Evolutionary conservation across 202 grass and related monocot genomes (phyloP).

Genomic region (Digitaria exilis): DNA sequence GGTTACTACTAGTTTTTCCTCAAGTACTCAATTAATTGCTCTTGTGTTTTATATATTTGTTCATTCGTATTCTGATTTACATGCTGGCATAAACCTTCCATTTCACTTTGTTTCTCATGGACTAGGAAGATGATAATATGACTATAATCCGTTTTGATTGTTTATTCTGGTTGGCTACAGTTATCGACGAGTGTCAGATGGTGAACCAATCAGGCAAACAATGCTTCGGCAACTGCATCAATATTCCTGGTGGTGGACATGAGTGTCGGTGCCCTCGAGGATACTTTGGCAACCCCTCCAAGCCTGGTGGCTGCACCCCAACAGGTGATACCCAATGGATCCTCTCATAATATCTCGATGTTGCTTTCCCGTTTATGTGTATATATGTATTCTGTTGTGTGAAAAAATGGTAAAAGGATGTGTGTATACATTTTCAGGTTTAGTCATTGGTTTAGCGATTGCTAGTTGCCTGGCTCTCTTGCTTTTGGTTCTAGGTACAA

Average conservation of each 20-base stretch:
- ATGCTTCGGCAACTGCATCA: neutral
- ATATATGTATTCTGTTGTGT: too few species aligned
- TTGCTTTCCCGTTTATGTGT: neutral
- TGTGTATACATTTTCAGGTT: neutral
- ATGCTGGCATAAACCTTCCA: too few species aligned
- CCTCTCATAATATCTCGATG: neutral
- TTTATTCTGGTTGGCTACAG: neutral
- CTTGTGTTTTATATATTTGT: too few species aligned
- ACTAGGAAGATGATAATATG: too few species aligned
- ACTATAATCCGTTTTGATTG: too few species aligned
- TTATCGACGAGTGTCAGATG: neutral
- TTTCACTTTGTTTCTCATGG: too few species aligned
- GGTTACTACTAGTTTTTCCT: neutral
- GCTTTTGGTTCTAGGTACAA: neutral
- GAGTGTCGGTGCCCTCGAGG: slow-evolving; percentile 46
- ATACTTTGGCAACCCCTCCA: neutral
- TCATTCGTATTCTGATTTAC: too few species aligned
- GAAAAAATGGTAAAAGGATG: neutral
- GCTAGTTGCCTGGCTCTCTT: slow-evolving; percentile 24
- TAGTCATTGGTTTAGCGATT: slow-evolving; percentile 25
- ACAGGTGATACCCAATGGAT: neutral
- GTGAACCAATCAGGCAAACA: accelerated
- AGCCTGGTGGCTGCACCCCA: neutral
- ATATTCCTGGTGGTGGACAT: neutral
- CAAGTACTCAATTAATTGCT: too few species aligned